Conservation (phyloP, 805 yeast species). For the Cyberlindnera saturnus region DNA sequence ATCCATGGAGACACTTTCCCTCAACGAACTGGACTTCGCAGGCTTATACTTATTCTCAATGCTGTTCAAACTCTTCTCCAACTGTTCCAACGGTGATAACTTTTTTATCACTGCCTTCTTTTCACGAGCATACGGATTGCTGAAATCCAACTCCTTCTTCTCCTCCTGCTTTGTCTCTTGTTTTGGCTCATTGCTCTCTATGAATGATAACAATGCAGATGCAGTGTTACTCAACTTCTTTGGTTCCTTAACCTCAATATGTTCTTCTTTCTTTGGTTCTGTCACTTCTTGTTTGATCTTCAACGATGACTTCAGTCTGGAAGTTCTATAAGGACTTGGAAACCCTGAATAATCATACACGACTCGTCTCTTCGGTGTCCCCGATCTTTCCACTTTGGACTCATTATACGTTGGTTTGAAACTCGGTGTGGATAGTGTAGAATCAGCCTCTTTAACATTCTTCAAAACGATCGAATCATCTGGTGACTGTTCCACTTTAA, state of each 20-base stretch:
- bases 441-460: not conserved
- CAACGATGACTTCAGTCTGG: slow-evolving; percentile 21
- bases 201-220: slow-evolving; percentile 39
- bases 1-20: slow-evolving; percentile 25
- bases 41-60: slow-evolving; percentile 28
- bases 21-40: slow-evolving; percentile 30
- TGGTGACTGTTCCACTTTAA: not conserved
- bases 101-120: slow-evolving; percentile 8
- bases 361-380: slow-evolving; percentile 24
- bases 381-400: slow-evolving; percentile 4
- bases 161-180: slow-evolving; percentile 4
- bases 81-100: slow-evolving; percentile 15
- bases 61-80: slow-evolving; percentile 16
- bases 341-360: slow-evolving; percentile 32
- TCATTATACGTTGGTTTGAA: slow-evolving; percentile 29
- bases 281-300: not conserved
- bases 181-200: slow-evolving; percentile 26
- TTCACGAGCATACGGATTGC: slow-evolving; percentile 35
- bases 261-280: slow-evolving; percentile 3
- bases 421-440: slow-evolving; percentile 23
- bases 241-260: slow-evolving; percentile 1
- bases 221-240: slow-evolving; percentile 42
- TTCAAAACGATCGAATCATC: slow-evolving; percentile 11
- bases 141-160: slow-evolving; percentile 17
- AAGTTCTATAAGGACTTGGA: slow-evolving; percentile 34